A percentile compares a stretch with the other conserved stretches of the same genome.
phyloP scores from a whole-genome alignment of 352 stramenopile species.

The Pythium volutum region DNA sequence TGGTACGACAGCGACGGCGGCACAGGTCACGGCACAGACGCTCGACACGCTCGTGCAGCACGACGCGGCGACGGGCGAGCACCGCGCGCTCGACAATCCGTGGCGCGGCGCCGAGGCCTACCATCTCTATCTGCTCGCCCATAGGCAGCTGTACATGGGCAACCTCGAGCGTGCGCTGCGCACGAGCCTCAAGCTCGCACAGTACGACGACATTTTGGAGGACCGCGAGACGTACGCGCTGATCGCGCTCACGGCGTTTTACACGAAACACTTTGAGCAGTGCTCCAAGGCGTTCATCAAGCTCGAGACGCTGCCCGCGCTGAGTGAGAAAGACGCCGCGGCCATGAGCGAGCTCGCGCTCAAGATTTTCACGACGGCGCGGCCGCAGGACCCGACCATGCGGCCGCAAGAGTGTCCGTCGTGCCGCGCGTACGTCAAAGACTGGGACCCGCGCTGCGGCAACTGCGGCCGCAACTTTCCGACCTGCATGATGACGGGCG shows the following conservation, averaged over 20 bases:
- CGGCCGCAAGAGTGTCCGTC: constrained; percentile 78
- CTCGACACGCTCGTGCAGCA: constrained; percentile 91
- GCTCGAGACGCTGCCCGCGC: constrained; percentile 79
- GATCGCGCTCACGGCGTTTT: constrained; percentile 90
- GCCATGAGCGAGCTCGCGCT: constrained; percentile 70
- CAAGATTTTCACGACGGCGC: constrained; percentile 83
- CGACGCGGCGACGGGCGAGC: constrained; percentile 77
- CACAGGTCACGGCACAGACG: constrained; percentile 86
- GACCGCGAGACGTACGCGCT: constrained; percentile 91
- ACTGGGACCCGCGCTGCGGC: constrained; percentile 83
- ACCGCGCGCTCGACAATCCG: constrained; percentile 87
- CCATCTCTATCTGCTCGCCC: constrained; percentile 92
- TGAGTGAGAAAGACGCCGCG: constrained; percentile 57
- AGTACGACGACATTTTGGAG: constrained; percentile 92
- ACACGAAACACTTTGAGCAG: constrained; percentile 89
- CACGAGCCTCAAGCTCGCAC: constrained; percentile 83
- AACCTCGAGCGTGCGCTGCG: constrained; percentile 79
- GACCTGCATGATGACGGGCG: constrained; percentile 76
- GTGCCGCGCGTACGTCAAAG: constrained; percentile 77
- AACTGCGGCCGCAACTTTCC: constrained; percentile 76
- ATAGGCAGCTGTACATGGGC: constrained; percentile 89
- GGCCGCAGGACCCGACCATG: constrained; percentile 71
- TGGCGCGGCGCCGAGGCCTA: constrained; percentile 93
- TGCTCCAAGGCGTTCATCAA: constrained; percentile 92
- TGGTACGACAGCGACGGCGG: constrained; percentile 70